Base-by-base conservation (phyloP, 202 grass and related monocot species). In the Schoenoplectus tabernaemontani region DNA sequence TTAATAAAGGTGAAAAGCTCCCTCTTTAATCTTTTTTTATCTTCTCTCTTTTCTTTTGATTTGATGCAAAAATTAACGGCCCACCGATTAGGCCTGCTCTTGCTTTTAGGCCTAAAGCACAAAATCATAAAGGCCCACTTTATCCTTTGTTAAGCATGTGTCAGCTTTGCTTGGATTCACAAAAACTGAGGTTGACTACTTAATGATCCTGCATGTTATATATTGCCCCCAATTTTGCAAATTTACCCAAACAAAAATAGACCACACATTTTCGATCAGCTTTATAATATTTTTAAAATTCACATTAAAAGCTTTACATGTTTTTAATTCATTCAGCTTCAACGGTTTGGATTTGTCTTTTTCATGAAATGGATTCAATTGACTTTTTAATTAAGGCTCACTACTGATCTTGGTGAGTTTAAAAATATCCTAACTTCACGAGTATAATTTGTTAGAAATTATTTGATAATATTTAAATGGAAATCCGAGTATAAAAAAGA, bases 71-170 rank as follows among this genome's bases (percentile, higher is more conserved):
- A 47, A 61, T 79, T 80, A 65, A 80, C 59, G 41, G 78, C 78
- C 78, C 59, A 80, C 78, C 3, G 9, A 65, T 64, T 51, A 60
- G 32, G 59, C 78, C 78, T 80, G 36, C 38, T 47, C 16, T n/a
- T 80, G 23, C 78, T 80, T 80, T 80, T 80, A 80, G 58, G 56
- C 59, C 78, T 80, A 80, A 80, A 80, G 78, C 78, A 80, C 39
- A 61, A 69, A 69, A 65, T 47, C 59, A 44, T 80, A 80, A 80
- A 80, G 59, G 78, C 78, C 78, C 78, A 80, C 78, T 62, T 80
- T 64, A 75, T 16, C 7, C 70, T 75, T 54, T 75, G 70, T 54
- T 74, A 74, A 74, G 28, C 70, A 51, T 53, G 44, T 73, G 13
- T 51, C 69, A 73, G 26, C 69, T 33, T 74, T 73, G 33, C 44